Evolutionary conservation across 371 early-diverging fungal species (phyloP).

Genomic region (Rhizopus arrhizus): DNA sequence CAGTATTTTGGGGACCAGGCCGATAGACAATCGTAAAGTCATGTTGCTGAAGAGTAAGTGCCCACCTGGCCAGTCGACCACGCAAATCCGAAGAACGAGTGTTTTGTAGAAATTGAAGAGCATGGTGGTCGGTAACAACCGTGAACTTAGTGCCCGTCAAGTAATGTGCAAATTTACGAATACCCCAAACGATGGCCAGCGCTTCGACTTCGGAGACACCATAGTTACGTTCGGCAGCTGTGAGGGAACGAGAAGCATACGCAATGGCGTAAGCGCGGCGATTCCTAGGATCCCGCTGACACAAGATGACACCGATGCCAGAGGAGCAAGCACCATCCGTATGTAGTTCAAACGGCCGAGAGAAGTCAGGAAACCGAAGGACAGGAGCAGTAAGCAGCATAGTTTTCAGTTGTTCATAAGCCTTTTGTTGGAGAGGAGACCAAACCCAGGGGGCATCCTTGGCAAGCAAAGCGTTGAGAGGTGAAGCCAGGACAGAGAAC

Average conservation of each 20-base stretch:
- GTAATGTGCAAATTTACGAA: constrained; percentile 18
- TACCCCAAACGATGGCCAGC: constrained; percentile 18
- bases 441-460: constrained; percentile 16
- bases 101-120: constrained; percentile 18
- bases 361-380: constrained; percentile 11
- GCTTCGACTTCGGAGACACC: constrained; percentile 18
- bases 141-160: constrained; percentile 16
- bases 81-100: constrained; percentile 5
- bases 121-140: constrained; percentile 30
- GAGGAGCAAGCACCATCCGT: constrained; percentile 1
- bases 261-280: constrained; percentile 13
- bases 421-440: background rate
- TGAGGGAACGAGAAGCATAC: constrained; percentile 8
- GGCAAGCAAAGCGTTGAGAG: constrained; percentile 1
- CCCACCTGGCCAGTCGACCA: constrained; percentile 15
- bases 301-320: constrained; percentile 12
- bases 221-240: constrained; percentile 12
- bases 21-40: constrained; percentile 14
- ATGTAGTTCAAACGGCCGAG: constrained; percentile 12
- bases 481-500: constrained; percentile 3
- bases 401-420: constrained; percentile 4
- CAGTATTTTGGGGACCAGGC: too few relatives aligned
- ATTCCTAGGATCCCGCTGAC: constrained; percentile 3
- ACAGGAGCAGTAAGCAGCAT: constrained; percentile 5
- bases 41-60: constrained; percentile 8